Evolutionary conservation across 2,329 filamentous ascomycete genomes (phyloP).

Genomic region (Ophiostoma pallidulum): DNA sequence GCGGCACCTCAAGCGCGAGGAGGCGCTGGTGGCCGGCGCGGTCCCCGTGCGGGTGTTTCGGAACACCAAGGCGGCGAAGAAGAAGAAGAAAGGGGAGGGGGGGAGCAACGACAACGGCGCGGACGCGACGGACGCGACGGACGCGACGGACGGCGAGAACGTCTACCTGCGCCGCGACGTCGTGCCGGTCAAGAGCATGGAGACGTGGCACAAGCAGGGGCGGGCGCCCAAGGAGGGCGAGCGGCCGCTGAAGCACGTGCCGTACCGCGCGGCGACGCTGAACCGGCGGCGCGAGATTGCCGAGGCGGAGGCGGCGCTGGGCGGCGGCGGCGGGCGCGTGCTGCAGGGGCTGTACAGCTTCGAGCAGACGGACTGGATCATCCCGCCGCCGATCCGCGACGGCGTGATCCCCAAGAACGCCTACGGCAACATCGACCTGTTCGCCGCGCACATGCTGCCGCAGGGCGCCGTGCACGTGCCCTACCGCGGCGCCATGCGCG

Average conservation of each 20-base stretch:
- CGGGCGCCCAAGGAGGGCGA: slow-evolving; percentile 62
- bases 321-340: slow-evolving; percentile 77
- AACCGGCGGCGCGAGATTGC: slow-evolving; percentile 83
- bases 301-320: slow-evolving; percentile 68
- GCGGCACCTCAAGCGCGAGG: slow-evolving; percentile 81
- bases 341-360: slow-evolving; percentile 76
- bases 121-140: no score
- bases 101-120: not conserved
- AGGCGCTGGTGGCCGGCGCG: slow-evolving; percentile 65
- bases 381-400: slow-evolving; percentile 74
- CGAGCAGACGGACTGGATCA: slow-evolving; percentile 91
- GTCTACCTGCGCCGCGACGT: slow-evolving; percentile 76
- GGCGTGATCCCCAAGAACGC: slow-evolving; percentile 88
- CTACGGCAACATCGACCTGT: slow-evolving; percentile 95
- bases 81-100: not conserved
- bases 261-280: slow-evolving; percentile 82
- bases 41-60: slow-evolving; percentile 65
- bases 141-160: slow-evolving; percentile 53
- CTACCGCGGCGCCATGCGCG: slow-evolving; percentile 61
- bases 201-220: slow-evolving; percentile 97
- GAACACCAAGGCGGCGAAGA: slow-evolving; percentile 45
- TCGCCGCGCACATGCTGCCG: slow-evolving; percentile 88
- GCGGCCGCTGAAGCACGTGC: slow-evolving; percentile 73
- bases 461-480: slow-evolving; percentile 71
- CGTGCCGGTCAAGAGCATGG: slow-evolving; percentile 75